These are phyloP conservation scores for Coix lacrymajobi DNA, from an alignment of 176 grass and related monocot species.

Conservation along the genomic window DNA sequence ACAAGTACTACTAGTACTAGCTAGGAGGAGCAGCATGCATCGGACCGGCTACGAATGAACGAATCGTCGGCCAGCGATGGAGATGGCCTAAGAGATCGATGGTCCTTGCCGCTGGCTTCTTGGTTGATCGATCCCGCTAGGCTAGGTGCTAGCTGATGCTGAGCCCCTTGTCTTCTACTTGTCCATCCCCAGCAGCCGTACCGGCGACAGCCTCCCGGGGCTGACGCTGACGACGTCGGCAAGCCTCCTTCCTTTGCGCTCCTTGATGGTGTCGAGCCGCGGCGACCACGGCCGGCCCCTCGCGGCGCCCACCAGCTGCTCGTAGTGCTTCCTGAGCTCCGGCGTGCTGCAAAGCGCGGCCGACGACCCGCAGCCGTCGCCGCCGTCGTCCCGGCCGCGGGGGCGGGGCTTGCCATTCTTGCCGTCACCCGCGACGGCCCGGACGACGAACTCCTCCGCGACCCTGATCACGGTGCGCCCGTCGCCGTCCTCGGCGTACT, in stretches of 20 bases:
- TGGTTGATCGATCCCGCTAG: too few species aligned
- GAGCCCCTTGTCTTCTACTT: background rate
- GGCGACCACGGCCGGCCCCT: slow-evolving; percentile 69
- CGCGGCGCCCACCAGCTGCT: slow-evolving; percentile 54
- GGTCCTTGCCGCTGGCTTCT: background rate
- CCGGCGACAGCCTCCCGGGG: slow-evolving; percentile 31
- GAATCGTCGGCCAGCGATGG: background rate
- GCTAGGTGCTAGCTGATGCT: background rate
- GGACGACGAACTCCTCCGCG: slow-evolving; percentile 55
- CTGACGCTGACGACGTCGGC: slow-evolving; percentile 16
- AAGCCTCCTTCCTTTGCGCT: slow-evolving; percentile 19
- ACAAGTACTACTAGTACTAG: too few species aligned
- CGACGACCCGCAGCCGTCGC: background rate
- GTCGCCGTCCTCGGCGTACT: slow-evolving; percentile 46
- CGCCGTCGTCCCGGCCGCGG: background rate
- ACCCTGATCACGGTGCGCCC: slow-evolving; percentile 55
- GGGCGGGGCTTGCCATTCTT: background rate
- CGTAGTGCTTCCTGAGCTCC: slow-evolving; percentile 85
- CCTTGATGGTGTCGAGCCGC: slow-evolving; percentile 72
- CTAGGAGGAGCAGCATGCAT: background rate
- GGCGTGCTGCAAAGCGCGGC: slow-evolving; percentile 70
- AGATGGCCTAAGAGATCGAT: background rate
- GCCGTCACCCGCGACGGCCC: slow-evolving; percentile 1
- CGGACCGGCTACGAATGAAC: background rate
- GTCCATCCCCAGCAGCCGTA: slow-evolving; percentile 44